Conservation (phyloP, 371 early-diverging fungal species). For the Lichtheimia corymbifera region DNA sequence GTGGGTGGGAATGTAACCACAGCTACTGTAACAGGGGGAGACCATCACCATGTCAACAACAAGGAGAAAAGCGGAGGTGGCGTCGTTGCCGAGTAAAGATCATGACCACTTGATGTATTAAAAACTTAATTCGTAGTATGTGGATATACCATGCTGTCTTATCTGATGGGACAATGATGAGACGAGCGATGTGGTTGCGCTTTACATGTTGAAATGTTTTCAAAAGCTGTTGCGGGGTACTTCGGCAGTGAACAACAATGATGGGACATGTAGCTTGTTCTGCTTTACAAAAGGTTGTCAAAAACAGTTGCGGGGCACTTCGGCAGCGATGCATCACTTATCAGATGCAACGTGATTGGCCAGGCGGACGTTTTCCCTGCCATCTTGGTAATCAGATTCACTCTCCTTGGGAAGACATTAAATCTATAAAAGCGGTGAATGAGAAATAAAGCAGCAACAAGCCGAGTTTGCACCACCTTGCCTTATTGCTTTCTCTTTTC, state of each 20-base stretch:
- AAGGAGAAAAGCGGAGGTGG: neutral
- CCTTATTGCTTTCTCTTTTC: neutral
- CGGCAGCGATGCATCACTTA: constrained; percentile 6
- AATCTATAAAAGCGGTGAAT: constrained; percentile 1
- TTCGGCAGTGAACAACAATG: too few relatives aligned
- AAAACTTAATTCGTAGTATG: neutral
- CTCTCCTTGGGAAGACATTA: neutral
- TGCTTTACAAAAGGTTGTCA: constrained; percentile 5
- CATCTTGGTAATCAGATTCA: too few relatives aligned
- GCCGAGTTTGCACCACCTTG: constrained; percentile 2
- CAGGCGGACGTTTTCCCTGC: neutral
- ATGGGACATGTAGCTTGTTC: neutral
- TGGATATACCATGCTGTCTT: neutral
- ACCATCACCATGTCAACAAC: neutral
- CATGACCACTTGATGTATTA: constrained; percentile 1
- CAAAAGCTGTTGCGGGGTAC: too few relatives aligned
- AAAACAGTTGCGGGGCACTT: constrained; percentile 9
- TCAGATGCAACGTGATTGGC: constrained; percentile 16
- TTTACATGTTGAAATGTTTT: too few relatives aligned
- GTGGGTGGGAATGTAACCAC: neutral
- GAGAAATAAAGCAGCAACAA: too few relatives aligned
- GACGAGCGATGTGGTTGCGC: too few relatives aligned
- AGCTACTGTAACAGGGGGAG: neutral
- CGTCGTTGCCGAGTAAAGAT: neutral
- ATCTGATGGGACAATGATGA: constrained; percentile 4